phyloP scores from a whole-genome alignment of 176 grass and related monocot species.

The Phoenix roebelenii region DNA sequence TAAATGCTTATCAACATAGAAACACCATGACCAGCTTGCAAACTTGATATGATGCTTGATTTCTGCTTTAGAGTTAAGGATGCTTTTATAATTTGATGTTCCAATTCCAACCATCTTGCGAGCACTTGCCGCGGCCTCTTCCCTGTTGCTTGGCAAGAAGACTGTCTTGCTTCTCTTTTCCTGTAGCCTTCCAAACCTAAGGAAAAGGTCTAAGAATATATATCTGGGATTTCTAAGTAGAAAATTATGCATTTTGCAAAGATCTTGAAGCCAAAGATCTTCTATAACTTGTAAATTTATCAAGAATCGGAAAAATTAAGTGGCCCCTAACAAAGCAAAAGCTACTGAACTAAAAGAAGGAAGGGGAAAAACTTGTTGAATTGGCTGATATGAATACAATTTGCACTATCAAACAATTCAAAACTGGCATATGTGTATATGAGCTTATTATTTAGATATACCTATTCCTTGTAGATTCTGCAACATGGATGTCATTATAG shows the following conservation, averaged over 20 bases:
- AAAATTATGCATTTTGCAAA: no score
- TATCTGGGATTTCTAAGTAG: background rate
- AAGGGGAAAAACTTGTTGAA: no score
- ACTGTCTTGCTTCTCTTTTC: constrained; percentile 47
- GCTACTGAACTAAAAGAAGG: no score
- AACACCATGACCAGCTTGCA: constrained; percentile 59
- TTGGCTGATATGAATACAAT: no score
- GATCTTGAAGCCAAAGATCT: no score
- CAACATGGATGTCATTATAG: constrained; percentile 45
- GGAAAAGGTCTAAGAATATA: constrained; percentile 8
- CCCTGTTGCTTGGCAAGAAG: constrained; percentile 72
- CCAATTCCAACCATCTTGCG: constrained; percentile 58
- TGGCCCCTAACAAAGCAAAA: no score
- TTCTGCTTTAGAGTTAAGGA: constrained; percentile 75
- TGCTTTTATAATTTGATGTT: constrained; percentile 43
- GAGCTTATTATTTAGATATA: constrained; percentile 14
- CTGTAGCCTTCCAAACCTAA: constrained; percentile 44
- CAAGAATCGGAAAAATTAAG: no score
- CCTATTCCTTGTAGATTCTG: constrained; percentile 53
- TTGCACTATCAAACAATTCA: background rate
- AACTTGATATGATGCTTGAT: constrained; percentile 63
- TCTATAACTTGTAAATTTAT: no score
- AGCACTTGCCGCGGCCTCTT: constrained; percentile 72
- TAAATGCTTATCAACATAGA: constrained; percentile 40
- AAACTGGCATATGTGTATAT: background rate